Conservation (phyloP, 2,329 filamentous ascomycete species). For the Cercospora berteroae region DNA sequence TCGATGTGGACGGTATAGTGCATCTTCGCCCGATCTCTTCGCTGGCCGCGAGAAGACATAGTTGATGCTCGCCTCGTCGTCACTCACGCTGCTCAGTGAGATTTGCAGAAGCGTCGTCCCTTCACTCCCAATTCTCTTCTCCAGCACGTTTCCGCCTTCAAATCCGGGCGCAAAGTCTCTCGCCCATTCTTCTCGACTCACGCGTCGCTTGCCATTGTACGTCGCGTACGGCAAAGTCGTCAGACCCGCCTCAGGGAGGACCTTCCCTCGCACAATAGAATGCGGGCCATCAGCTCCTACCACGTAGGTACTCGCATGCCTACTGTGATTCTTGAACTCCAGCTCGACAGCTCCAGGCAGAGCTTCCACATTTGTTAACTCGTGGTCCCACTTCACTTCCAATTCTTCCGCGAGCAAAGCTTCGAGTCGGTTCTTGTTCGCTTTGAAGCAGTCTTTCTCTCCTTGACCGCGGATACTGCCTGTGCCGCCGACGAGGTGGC, state of each 20-base stretch:
- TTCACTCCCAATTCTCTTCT: constrained; percentile 20
- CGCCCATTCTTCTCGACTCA: constrained; percentile 23
- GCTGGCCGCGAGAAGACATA: constrained; percentile 44
- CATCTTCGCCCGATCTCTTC: constrained; percentile 29
- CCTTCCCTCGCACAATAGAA: constrained; percentile 34
- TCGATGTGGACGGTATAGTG: constrained; percentile 39
- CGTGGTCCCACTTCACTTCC: constrained; percentile 38
- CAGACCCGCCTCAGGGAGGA: constrained; percentile 31
- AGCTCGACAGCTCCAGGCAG: constrained; percentile 1
- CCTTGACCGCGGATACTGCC: constrained; percentile 24
- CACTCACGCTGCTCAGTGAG: constrained; percentile 34
- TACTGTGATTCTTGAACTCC: constrained; percentile 5
- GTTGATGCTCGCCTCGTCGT: constrained; percentile 36
- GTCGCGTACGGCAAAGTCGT: constrained; percentile 41
- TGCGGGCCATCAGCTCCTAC: constrained; percentile 43
- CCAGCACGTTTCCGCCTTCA: constrained; percentile 29
- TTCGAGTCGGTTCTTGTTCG: constrained; percentile 40
- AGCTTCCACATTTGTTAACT: constrained; percentile 21
- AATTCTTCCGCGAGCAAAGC: constrained; percentile 38
- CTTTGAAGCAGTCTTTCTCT: constrained; percentile 33
- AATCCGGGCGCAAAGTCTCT: constrained; percentile 19
- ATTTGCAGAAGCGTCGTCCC: constrained; percentile 34
- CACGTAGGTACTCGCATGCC: constrained; percentile 25
- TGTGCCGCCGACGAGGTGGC: constrained; percentile 25
- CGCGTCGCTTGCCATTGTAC: constrained; percentile 37